Evolutionary conservation across 257 asterid genomes (phyloP).

Genomic region (Lycium barbarum): DNA sequence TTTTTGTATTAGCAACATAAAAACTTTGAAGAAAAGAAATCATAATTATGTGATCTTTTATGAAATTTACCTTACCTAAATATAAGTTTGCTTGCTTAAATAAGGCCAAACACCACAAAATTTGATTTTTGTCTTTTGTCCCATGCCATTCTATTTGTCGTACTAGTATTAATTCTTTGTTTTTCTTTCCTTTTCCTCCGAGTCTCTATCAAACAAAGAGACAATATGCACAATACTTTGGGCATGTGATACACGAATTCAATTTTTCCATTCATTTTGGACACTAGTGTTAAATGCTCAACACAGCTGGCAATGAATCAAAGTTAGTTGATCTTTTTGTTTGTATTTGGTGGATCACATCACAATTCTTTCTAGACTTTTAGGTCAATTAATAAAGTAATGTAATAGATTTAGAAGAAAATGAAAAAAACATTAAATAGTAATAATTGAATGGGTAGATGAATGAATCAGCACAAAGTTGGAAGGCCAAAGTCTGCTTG

Average conservation of each 20-base stretch:
- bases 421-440: not conserved
- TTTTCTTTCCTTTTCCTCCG: not conserved
- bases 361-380: constrained; percentile 6
- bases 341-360: not conserved
- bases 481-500: not conserved
- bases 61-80: no score
- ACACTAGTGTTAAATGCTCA: not conserved
- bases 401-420: not conserved
- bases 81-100: not conserved
- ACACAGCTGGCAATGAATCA: not conserved
- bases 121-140: no score
- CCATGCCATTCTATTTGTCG: no score
- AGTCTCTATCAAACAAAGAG: not conserved
- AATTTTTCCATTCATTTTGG: not conserved
- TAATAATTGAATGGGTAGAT: not conserved
- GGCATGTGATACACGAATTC: not conserved
- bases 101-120: not conserved
- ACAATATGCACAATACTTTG: not conserved
- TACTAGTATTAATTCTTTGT: no score
- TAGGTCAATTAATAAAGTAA: not conserved
- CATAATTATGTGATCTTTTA: no score
- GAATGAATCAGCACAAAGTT: not conserved
- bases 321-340: not conserved
- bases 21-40: no score
- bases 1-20: no score